phyloP scores from a whole-genome alignment of 2,329 filamentous ascomycete genomes.

The Verticillium longisporum region DNA sequence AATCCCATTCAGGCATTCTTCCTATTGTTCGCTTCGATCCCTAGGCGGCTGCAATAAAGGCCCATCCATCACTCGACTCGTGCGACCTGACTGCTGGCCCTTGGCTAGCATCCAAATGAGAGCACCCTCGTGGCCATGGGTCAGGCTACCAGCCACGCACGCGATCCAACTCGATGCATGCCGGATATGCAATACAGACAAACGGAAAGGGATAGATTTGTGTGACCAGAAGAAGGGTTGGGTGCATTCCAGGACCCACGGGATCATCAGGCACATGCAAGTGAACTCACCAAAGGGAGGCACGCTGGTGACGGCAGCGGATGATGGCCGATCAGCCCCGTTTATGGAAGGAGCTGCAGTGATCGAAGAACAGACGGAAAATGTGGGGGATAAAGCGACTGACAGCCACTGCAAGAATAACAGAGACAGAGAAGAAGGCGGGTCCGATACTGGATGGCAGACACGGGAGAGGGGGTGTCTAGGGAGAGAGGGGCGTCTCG shows the following conservation, averaged over 20 bases:
- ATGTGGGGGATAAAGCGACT: background rate
- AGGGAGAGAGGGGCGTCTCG: background rate
- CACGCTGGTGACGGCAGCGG: constrained; percentile 9
- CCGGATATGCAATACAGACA: background rate
- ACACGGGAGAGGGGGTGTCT: constrained; percentile 5
- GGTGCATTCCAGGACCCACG: constrained; percentile 3
- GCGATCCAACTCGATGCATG: background rate
- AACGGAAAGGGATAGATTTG: background rate
- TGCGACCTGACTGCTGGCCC: background rate
- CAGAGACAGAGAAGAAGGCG: background rate
- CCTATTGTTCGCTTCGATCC: background rate
- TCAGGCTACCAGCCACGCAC: background rate
- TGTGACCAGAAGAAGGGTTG: background rate
- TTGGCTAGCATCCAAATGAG: background rate
- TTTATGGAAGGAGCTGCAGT: background rate
- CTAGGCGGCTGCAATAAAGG: background rate
- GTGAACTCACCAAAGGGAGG: background rate
- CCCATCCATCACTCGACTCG: background rate
- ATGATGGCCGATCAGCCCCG: constrained; percentile 7
- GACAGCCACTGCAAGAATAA: background rate
- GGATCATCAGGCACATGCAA: constrained; percentile 2
- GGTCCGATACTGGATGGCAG: background rate
- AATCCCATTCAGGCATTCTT: background rate
- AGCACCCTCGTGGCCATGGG: background rate
- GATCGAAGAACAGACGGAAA: background rate